These are phyloP conservation scores for Kingdonia uniflora DNA, from an alignment of 164 flowering plant species.

Conservation along the genomic window DNA sequence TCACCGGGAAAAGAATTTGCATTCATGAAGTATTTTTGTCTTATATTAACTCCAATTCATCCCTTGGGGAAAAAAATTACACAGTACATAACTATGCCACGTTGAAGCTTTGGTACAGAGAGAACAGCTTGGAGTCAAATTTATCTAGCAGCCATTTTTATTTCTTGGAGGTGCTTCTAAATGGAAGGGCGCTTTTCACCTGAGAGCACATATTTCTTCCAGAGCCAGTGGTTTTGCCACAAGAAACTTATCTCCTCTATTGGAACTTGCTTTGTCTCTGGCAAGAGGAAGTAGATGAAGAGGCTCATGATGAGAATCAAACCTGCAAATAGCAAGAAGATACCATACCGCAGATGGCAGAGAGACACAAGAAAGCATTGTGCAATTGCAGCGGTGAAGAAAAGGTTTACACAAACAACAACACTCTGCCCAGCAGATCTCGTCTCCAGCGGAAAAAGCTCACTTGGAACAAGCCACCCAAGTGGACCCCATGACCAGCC, in stretches of 20 bases:
- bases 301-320: conserved; percentile 52
- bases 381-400: conserved; percentile 80
- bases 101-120: background rate
- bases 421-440: conserved; percentile 85
- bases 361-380: conserved; percentile 71
- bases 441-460: conserved; percentile 20
- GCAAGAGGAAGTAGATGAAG: conserved; percentile 73
- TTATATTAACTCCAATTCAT: background rate
- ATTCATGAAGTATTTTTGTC: background rate
- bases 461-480: conserved; percentile 68
- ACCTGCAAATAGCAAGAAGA: conserved; percentile 52
- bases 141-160: background rate
- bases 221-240: conserved; percentile 59
- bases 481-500: conserved; percentile 92
- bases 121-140: background rate
- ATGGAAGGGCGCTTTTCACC: conserved; percentile 29
- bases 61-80: background rate
- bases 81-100: background rate
- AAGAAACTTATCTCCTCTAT: conserved; percentile 66
- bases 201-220: conserved; percentile 36
- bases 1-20: background rate
- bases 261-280: conserved; percentile 91
- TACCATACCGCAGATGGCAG: conserved; percentile 24
- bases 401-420: conserved; percentile 70
- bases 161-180: conserved; percentile 16